Percentiles rank a stretch among this genome's conserved stretches.
phyloP scores from a whole-genome alignment of 208 protist genomes.

The Leishmania martiniquensis region DNA sequence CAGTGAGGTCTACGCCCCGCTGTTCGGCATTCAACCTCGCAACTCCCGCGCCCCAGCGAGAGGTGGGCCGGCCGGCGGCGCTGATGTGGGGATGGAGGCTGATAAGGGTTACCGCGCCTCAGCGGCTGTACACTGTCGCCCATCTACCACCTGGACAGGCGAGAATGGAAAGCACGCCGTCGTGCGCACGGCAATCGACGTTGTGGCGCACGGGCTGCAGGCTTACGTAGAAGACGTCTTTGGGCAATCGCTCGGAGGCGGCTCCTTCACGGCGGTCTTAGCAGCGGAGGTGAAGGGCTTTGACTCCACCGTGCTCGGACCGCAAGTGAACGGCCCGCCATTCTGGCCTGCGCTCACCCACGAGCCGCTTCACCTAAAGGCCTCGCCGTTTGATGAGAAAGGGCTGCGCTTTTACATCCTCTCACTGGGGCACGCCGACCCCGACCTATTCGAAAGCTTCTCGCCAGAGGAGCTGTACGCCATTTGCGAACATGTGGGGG shows the following conservation, averaged over 20 bases:
- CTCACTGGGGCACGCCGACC: constrained; percentile 51
- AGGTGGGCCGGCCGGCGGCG: neutral
- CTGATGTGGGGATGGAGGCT: neutral
- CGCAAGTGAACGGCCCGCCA: constrained; percentile 16
- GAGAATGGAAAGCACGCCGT: constrained; percentile 3
- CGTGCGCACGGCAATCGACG: constrained; percentile 22
- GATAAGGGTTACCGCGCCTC: constrained; percentile 9
- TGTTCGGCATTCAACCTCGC: constrained; percentile 39
- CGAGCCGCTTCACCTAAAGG: constrained; percentile 10
- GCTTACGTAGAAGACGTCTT: constrained; percentile 44
- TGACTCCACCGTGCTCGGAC: constrained; percentile 33
- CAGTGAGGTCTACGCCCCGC: constrained; percentile 36
- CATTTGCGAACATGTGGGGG: constrained; percentile 42
- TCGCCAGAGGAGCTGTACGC: constrained; percentile 49
- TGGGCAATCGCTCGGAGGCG: constrained; percentile 24
- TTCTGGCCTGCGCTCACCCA: constrained; percentile 24
- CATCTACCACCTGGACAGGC: neutral
- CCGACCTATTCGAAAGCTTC: constrained; percentile 55
- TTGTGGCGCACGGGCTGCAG: constrained; percentile 43
- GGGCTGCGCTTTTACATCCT: constrained; percentile 54
- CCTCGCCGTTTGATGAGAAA: constrained; percentile 26
- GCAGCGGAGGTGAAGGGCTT: constrained; percentile 50
- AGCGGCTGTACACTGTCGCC: constrained; percentile 10
- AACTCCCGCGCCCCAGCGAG: constrained; percentile 3
- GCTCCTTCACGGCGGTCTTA: constrained; percentile 55